These are phyloP conservation scores for Podila clonocystis DNA, from an alignment of 192 early-diverging fungal species.

Conservation along the genomic window DNA sequence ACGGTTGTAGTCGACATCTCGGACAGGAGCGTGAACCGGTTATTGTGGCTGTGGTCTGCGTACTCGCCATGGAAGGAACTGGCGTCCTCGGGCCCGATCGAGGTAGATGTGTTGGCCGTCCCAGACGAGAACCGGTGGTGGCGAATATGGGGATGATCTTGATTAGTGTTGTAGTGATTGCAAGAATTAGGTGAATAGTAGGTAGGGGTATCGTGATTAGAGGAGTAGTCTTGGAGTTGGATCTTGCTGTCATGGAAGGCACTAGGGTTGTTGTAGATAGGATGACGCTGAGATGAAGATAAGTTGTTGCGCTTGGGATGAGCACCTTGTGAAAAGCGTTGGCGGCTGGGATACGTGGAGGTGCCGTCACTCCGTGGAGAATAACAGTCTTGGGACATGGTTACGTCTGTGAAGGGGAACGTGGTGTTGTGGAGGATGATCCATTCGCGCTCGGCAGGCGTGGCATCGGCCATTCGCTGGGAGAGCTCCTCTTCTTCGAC, in stretches of 20 bases:
- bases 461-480: slow-evolving; percentile 26
- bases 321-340: neutral
- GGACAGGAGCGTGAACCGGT: neutral
- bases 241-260: neutral
- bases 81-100: neutral
- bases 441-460: slow-evolving; percentile 30
- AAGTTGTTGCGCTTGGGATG: neutral
- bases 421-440: slow-evolving; percentile 21
- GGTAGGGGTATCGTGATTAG: neutral
- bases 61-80: neutral
- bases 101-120: neutral
- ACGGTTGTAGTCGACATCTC: neutral
- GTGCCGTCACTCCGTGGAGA: neutral
- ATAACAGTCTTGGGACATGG: neutral
- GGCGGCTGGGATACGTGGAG: neutral
- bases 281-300: neutral
- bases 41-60: neutral
- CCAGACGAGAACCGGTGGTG: neutral
- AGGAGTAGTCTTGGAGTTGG: neutral
- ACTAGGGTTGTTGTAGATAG: neutral
- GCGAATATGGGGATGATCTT: neutral
- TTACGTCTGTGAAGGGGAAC: slow-evolving; percentile 1
- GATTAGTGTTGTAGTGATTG: neutral
- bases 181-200: neutral
- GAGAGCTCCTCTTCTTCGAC: slow-evolving; percentile 40